These are phyloP conservation scores for Starmerella floris DNA, from an alignment of 805 yeast species.

Conservation along the genomic window DNA sequence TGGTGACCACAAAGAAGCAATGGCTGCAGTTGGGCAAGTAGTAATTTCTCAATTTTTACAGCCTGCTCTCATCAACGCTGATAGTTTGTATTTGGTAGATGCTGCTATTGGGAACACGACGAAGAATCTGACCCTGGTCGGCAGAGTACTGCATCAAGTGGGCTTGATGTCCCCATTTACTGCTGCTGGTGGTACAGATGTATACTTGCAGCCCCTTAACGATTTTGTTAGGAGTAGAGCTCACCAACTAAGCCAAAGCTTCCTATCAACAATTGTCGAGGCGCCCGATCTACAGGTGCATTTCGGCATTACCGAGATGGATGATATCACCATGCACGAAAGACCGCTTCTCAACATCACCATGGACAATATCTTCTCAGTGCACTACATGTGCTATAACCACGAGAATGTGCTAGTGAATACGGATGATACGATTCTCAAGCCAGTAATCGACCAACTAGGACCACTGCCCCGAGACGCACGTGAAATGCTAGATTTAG, in stretches of 20 bases:
- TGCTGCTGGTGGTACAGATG: slow-evolving; percentile 34
- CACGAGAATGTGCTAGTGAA: slow-evolving; percentile 21
- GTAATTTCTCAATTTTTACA: slow-evolving; percentile 26
- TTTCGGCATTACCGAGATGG: slow-evolving; percentile 46
- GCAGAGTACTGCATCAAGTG: slow-evolving; percentile 50
- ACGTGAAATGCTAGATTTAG: slow-evolving; percentile 36
- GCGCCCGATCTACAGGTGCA: slow-evolving; percentile 44
- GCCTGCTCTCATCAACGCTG: slow-evolving; percentile 31
- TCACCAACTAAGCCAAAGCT: slow-evolving; percentile 35
- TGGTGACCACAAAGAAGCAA: slow-evolving; percentile 35
- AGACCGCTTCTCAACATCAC: slow-evolving; percentile 30
- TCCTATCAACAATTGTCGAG: slow-evolving; percentile 36
- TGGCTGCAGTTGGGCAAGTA: slow-evolving; percentile 55
- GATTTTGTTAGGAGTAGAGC: slow-evolving; percentile 47
- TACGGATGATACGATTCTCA: slow-evolving; percentile 40
- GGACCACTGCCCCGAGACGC: slow-evolving; percentile 35
- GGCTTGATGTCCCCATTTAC: slow-evolving; percentile 53
- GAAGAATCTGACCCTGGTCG: slow-evolving; percentile 44
- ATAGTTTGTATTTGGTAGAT: slow-evolving; percentile 38
- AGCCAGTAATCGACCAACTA: slow-evolving; percentile 32
- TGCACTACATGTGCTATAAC: slow-evolving; percentile 30
- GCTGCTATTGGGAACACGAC: slow-evolving; percentile 29
- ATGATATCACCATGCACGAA: slow-evolving; percentile 48
- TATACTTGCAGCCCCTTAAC: slow-evolving; percentile 66
- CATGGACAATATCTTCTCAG: slow-evolving; percentile 27